Evolutionary conservation across 2,329 filamentous ascomycete species (phyloP), one percentile per base, ranked within the genome.

Genomic region (Achaetomium macrosporum): DNA sequence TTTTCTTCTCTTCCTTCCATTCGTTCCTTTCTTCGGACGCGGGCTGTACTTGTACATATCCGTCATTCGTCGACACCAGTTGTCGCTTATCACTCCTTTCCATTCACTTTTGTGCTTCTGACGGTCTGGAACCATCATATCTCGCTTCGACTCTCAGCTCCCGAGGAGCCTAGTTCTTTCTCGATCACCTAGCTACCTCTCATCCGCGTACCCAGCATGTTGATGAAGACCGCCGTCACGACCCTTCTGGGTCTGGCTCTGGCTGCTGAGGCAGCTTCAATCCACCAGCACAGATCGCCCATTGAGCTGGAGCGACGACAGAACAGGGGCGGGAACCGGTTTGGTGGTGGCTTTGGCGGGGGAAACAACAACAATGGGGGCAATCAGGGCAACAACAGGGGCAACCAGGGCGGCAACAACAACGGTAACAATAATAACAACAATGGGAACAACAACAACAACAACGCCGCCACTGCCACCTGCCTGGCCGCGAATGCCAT

Each of bases 91-190:
- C 72, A 66, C 69, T 73, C 70, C 66, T 73, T 73, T 69, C 65
- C 65, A 48, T 47, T 64, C 60, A 65, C 64, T 66, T 54, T 50
- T 68, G 25, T 64, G 17, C 30, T 61, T 60, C 37, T 57, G 52
- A 57, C 69, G 74, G 76, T 78, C 76, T 77, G 76, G 75, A 69
- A 78, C 76, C 75, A 70, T 65, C 67, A 69, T 63, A 51, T 61
- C 63, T 59, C 63, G 56, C 59, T 64, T 60, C 55, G 57, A 59
- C 60, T 16, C n/a, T 46, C 64, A 63, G 50, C 50, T 53, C 63
- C 59, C 51, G 54, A 50, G 50, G 54, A 59, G 55, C 54, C 42
- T 54, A 55, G 40, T 55, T 55, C 53, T 51, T 51, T 55, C 44
- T 56, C 58, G 57, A 54, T 59, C 41, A 51, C 58, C 56, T 42